phyloP scores from a whole-genome alignment of 2,329 filamentous ascomycete species.

The Ceratocystis harringtonii region DNA sequence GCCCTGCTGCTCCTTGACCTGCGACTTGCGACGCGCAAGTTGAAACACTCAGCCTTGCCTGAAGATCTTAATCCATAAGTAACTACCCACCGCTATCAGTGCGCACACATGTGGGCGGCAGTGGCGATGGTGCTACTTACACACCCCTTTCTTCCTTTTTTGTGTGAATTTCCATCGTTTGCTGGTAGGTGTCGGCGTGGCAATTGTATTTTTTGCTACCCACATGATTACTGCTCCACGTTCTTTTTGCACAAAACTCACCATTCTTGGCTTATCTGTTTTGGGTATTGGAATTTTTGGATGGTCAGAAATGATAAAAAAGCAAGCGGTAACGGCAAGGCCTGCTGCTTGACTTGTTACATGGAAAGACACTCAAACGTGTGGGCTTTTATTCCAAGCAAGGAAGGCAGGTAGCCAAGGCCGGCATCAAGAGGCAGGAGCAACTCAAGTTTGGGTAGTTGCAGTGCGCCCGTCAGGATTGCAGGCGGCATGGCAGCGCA shows the following conservation, averaged over 20 bases:
- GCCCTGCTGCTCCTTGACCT: background rate
- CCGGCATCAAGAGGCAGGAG: background rate
- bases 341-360: background rate
- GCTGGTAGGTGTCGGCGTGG: background rate
- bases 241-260: background rate
- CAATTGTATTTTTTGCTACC: no score
- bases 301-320: background rate
- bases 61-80: conserved; percentile 1
- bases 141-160: background rate
- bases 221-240: background rate
- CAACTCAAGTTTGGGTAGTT: background rate
- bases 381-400: background rate
- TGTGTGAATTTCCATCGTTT: background rate
- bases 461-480: background rate
- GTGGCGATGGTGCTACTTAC: background rate
- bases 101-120: background rate
- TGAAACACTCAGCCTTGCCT: conserved; percentile 11
- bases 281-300: background rate
- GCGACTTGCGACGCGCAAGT: conserved; percentile 5
- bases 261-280: background rate
- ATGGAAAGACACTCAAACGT: background rate
- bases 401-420: background rate
- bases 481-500: background rate
- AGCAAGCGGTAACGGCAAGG: background rate
- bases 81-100: conserved; percentile 1